Evolutionary conservation across 495 filamentous ascomycete species (phyloP).

Genomic region (Aspergillus kassunensis): DNA sequence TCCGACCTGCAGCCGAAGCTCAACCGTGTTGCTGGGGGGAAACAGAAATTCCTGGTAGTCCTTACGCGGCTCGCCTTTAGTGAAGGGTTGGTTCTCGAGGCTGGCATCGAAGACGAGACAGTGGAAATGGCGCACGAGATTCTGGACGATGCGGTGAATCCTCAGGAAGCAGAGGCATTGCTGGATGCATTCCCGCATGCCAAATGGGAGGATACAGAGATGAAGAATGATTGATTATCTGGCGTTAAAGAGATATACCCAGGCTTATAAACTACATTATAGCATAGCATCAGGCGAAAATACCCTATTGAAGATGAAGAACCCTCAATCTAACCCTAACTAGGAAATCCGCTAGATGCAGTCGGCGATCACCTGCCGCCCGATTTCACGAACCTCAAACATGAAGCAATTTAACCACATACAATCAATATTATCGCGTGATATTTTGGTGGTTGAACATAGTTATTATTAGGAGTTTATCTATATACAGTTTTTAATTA

Average conservation of each 20-base stretch:
- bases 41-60: conserved; percentile 62
- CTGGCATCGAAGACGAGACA: conserved; percentile 62
- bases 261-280: neutral
- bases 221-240: neutral
- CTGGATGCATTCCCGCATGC: conserved; percentile 52
- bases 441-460: neutral
- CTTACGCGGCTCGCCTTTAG: conserved; percentile 66
- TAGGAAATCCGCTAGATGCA: too few species aligned
- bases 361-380: neutral
- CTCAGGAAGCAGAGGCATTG: conserved; percentile 66
- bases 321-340: too few species aligned
- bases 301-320: too few species aligned
- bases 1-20: conserved; percentile 58
- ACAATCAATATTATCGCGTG: neutral
- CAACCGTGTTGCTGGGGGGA: conserved; percentile 50
- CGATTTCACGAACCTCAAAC: neutral
- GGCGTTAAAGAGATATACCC: neutral
- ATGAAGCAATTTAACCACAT: neutral
- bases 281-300: neutral
- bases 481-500: neutral
- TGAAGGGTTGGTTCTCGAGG: conserved; percentile 57
- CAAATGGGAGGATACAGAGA: conserved; percentile 24
- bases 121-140: conserved; percentile 62
- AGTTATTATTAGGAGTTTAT: neutral
- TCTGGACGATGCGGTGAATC: conserved; percentile 61